Conservation (phyloP, 148 eudicot genomes). For the Camellia granthamiana region DNA sequence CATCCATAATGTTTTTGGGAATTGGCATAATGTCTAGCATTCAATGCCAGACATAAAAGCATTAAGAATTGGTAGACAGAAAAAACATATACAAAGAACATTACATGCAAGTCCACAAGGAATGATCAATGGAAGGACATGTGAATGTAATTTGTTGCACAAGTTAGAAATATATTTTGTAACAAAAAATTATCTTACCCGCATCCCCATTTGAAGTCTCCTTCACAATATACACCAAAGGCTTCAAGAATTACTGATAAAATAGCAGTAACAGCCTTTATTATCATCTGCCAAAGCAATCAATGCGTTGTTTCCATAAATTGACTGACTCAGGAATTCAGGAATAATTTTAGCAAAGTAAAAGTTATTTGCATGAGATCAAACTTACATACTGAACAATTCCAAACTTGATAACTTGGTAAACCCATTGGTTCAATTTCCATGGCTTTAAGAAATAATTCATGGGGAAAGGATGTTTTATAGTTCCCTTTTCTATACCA, state of each 20-base stretch:
- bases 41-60: neutral
- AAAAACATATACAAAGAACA: neutral
- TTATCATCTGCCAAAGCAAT: constrained; percentile 69
- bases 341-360: constrained; percentile 7
- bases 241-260: constrained; percentile 90
- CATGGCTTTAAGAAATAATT: constrained; percentile 79
- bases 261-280: constrained; percentile 84
- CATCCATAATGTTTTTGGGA: neutral
- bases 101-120: neutral
- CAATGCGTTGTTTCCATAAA: constrained; percentile 8
- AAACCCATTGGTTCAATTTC: constrained; percentile 83
- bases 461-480: constrained; percentile 92
- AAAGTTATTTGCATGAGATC: constrained; percentile 16
- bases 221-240: constrained; percentile 88
- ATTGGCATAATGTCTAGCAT: neutral
- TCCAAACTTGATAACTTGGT: constrained; percentile 91
- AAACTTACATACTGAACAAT: constrained; percentile 97
- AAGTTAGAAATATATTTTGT: neutral
- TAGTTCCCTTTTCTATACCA: constrained; percentile 64
- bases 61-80: neutral
- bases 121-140: neutral
- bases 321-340: constrained; percentile 8
- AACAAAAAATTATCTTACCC: constrained; percentile 53
- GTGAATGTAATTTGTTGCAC: neutral
- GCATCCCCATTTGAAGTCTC: constrained; percentile 83